phyloP scores from a whole-genome alignment of 768 basidiomycete species.

The Pisolithus sp. region DNA sequence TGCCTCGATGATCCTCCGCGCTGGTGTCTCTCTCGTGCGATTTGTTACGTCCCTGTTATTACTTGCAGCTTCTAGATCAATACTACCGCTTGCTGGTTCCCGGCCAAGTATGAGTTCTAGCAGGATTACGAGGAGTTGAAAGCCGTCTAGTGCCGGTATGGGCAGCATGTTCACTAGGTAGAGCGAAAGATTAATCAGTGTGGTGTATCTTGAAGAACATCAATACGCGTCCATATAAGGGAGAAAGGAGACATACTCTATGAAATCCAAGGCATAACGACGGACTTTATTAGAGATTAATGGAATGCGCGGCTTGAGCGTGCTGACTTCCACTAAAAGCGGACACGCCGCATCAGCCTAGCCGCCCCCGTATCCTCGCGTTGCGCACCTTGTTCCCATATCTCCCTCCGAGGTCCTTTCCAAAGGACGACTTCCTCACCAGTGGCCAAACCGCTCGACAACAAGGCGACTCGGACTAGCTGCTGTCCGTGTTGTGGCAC shows the following conservation, averaged over 20 bases:
- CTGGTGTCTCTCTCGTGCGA: background rate
- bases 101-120: slow-evolving; percentile 17
- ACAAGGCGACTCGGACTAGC: slow-evolving; percentile 52
- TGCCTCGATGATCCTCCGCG: slow-evolving; percentile 10
- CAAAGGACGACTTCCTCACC: slow-evolving; percentile 49
- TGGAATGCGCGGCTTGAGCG: slow-evolving; percentile 33
- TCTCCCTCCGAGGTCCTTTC: slow-evolving; percentile 62
- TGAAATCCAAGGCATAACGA: slow-evolving; percentile 30
- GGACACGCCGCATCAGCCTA: background rate
- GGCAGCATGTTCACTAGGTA: slow-evolving; percentile 82
- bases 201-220: slow-evolving; percentile 43
- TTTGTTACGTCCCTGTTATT: background rate
- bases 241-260: slow-evolving; percentile 43
- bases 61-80: slow-evolving; percentile 19
- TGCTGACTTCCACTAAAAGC: slow-evolving; percentile 47
- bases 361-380: background rate
- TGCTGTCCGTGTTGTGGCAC: slow-evolving; percentile 42
- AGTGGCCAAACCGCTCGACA: background rate
- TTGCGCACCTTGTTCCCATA: slow-evolving; percentile 59
- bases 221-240: background rate
- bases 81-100: background rate
- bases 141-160: slow-evolving; percentile 64
- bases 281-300: slow-evolving; percentile 22
- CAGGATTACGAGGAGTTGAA: slow-evolving; percentile 42
- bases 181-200: slow-evolving; percentile 66